These are phyloP conservation scores for Phaeomoniella chlamydospora DNA, from an alignment of 2,329 filamentous ascomycete genomes.

Conservation along the genomic window DNA sequence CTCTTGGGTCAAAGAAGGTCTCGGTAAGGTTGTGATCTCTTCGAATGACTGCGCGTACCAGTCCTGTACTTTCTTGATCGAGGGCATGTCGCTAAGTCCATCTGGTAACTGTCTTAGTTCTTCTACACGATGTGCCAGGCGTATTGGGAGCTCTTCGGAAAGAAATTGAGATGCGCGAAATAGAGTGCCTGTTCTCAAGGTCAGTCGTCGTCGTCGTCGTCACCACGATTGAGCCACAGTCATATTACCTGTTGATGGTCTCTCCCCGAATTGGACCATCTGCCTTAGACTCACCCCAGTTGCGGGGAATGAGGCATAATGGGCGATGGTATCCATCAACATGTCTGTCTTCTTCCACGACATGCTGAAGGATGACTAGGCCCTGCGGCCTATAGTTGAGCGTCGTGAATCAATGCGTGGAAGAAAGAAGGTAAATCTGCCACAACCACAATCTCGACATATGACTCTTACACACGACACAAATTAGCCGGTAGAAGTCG, in stretches of 20 bases:
- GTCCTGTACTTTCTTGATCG: conserved; percentile 84
- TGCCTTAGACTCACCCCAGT: conserved; percentile 92
- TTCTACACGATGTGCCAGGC: conserved; percentile 88
- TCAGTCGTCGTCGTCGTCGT: too few relatives aligned
- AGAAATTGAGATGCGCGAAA: conserved; percentile 98
- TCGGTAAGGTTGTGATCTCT: conserved; percentile 82
- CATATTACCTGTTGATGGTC: conserved; percentile 65
- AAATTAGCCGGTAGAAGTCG: neutral
- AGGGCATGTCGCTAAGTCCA: conserved; percentile 95
- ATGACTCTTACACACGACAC: neutral
- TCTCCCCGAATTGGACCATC: conserved; percentile 98
- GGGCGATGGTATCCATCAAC: conserved; percentile 93
- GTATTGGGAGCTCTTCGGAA: conserved; percentile 93
- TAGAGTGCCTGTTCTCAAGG: conserved; percentile 54
- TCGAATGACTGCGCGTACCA: conserved; percentile 99
- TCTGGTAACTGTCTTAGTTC: conserved; percentile 86
- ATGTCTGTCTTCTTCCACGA: conserved; percentile 83
- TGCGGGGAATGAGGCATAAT: conserved; percentile 93
- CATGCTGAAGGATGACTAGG: conserved; percentile 39
- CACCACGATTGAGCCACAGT: neutral
- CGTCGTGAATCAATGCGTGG: conserved; percentile 6
- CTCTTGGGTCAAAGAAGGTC: conserved; percentile 61
- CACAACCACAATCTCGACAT: too few relatives aligned
- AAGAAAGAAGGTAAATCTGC: too few relatives aligned
- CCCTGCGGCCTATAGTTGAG: conserved; percentile 12